Evolutionary conservation across 768 basidiomycete genomes (phyloP).

Genomic region (Tricholoma sp.): DNA sequence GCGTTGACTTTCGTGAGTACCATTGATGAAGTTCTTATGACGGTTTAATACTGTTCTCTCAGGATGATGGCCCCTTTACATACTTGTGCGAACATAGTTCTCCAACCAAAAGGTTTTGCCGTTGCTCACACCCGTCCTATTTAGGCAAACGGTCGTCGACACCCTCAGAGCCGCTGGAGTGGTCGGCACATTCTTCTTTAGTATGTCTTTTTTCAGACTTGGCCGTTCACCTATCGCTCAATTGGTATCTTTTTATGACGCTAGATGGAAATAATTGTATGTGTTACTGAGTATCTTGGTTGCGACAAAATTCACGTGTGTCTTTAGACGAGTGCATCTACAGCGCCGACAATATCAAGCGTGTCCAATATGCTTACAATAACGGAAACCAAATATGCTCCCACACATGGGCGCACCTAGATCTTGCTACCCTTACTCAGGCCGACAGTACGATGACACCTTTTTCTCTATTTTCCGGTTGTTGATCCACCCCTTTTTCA

Average conservation of each 20-base stretch:
- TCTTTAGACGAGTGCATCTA: slow-evolving; percentile 28
- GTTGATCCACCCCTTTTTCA: not conserved
- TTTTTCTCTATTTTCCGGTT: not conserved
- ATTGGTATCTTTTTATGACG: not conserved
- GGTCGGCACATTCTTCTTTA: slow-evolving; percentile 37
- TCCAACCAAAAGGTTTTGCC: not conserved
- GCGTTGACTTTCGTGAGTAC: slow-evolving; percentile 17
- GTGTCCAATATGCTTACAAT: slow-evolving; percentile 24
- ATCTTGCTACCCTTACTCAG: slow-evolving; percentile 24
- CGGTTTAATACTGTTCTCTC: not conserved
- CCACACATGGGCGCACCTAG: slow-evolving; percentile 31
- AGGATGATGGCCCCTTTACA: slow-evolving; percentile 17
- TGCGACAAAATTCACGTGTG: not conserved
- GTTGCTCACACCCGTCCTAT: not conserved
- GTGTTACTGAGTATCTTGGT: not conserved
- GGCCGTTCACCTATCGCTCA: not conserved
- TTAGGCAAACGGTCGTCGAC: slow-evolving; percentile 10
- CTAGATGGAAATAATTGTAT: slow-evolving; percentile 34
- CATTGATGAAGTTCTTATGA: not conserved
- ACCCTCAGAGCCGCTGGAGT: slow-evolving; percentile 23
- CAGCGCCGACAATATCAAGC: slow-evolving; percentile 18
- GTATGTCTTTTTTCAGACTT: not conserved
- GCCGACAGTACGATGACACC: slow-evolving; percentile 20
- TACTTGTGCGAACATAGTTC: slow-evolving; percentile 6
- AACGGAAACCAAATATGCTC: slow-evolving; percentile 30